Percentiles rank a stretch among this genome's conserved stretches.
These are phyloP conservation scores for Camellia oleifera DNA, from an alignment of 179 eudicot genomes.

Conservation along the genomic window DNA sequence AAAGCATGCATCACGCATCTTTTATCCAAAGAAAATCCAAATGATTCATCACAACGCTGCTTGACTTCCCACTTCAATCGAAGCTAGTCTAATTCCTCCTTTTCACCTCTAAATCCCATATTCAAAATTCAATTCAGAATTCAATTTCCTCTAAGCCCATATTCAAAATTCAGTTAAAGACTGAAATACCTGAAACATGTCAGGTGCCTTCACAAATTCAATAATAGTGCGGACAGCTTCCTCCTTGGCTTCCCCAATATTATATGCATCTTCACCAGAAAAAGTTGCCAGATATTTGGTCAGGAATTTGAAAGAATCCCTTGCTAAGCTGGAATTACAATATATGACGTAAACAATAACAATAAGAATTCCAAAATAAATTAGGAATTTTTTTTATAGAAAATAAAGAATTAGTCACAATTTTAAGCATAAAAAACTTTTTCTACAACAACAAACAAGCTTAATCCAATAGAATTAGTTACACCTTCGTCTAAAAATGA, in stretches of 20 bases:
- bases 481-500: neutral
- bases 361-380: too few relatives aligned
- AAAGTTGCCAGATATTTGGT: conserved; percentile 79
- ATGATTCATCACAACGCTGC: neutral
- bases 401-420: neutral
- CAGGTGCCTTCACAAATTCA: conserved; percentile 90
- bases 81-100: neutral
- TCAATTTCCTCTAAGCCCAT: too few relatives aligned
- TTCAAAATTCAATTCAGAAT: too few relatives aligned
- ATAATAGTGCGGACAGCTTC: conserved; percentile 68
- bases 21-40: neutral
- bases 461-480: neutral
- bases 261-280: conserved; percentile 56
- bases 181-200: conserved; percentile 83
- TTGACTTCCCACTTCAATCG: neutral
- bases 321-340: conserved; percentile 52
- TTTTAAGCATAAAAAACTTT: neutral
- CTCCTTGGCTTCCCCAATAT: conserved; percentile 73
- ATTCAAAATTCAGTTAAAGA: neutral
- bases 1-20: neutral
- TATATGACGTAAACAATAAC: neutral
- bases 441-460: neutral
- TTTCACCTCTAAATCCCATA: neutral
- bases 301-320: conserved; percentile 69
- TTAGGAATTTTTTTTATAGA: neutral